Conservation (phyloP, 371 early-diverging fungal genomes). For the Paraphysoderma sedebokerense region DNA sequence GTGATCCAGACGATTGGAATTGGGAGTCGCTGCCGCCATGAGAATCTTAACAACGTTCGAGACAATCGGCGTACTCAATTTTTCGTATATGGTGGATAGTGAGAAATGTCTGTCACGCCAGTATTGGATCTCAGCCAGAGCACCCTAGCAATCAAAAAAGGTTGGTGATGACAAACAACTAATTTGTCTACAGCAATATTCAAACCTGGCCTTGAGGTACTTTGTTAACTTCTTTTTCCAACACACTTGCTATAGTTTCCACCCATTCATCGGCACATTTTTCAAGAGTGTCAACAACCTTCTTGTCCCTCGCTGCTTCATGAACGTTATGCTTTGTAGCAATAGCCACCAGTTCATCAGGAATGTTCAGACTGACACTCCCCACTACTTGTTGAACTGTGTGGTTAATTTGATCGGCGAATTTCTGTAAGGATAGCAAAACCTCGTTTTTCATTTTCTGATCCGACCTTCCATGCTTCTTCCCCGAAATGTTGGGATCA, state of each 20-base stretch:
- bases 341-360: conserved; percentile 10
- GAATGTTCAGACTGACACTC: conserved; percentile 25
- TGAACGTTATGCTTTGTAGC: conserved; percentile 3
- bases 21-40: conserved; percentile 9
- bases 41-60: conserved; percentile 21
- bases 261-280: conserved; percentile 30
- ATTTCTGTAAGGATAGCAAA: conserved; percentile 20
- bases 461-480: conserved; percentile 6
- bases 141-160: conserved; percentile 21
- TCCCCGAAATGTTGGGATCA: too few relatives aligned
- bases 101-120: conserved; percentile 31
- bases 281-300: conserved; percentile 14
- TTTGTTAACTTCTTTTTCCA: conserved; percentile 23
- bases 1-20: conserved; percentile 16
- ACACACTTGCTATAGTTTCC: conserved; percentile 17
- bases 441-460: conserved; percentile 19
- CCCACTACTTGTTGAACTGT: conserved; percentile 32
- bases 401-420: conserved; percentile 25
- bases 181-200: neutral
- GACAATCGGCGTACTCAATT: conserved; percentile 25
- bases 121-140: conserved; percentile 34
- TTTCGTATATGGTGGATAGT: conserved; percentile 30
- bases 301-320: conserved; percentile 13
- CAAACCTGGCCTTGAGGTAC: conserved; percentile 1
- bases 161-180: neutral